phyloP scores from a whole-genome alignment of 1,284 basidiomycete genomes.

The Ganoderma sp. region DNA sequence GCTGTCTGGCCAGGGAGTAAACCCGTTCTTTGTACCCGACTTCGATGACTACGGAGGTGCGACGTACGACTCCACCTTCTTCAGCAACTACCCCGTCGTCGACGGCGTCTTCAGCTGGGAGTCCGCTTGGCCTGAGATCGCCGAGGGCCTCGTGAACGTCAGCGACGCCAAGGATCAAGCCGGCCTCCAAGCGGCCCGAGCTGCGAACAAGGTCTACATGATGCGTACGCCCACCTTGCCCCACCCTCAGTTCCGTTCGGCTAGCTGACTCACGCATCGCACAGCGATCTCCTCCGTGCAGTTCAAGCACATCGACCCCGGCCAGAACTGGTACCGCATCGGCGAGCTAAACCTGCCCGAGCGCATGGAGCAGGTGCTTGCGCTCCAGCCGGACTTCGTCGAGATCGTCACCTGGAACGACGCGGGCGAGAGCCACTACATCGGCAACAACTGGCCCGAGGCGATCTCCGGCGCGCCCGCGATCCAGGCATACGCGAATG shows the following conservation, averaged over 20 bases:
- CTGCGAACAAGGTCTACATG: slow-evolving; percentile 27
- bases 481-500: slow-evolving; percentile 44
- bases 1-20: slow-evolving; percentile 19
- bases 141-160: slow-evolving; percentile 23
- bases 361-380: slow-evolving; percentile 25
- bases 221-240: slow-evolving; percentile 17
- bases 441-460: slow-evolving; percentile 43
- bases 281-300: slow-evolving; percentile 28
- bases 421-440: slow-evolving; percentile 45
- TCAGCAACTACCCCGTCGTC: slow-evolving; percentile 25
- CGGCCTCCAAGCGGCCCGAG: slow-evolving; percentile 18
- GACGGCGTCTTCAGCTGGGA: slow-evolving; percentile 29
- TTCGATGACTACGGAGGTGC: slow-evolving; percentile 26
- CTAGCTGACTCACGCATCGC: no score
- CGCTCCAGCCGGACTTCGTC: slow-evolving; percentile 47
- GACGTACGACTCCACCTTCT: slow-evolving; percentile 24
- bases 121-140: slow-evolving; percentile 25
- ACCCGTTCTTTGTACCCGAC: slow-evolving; percentile 28
- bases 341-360: slow-evolving; percentile 24
- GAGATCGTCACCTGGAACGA: slow-evolving; percentile 50
- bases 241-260: no score
- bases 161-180: slow-evolving; percentile 26
- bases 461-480: slow-evolving; percentile 72
- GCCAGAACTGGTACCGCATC: slow-evolving; percentile 29
- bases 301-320: slow-evolving; percentile 29